Percentiles rank a stretch among this genome's conserved stretches.
Conservation (phyloP, 75 land plant genomes). For the Selaginella tamariscina region DNA sequence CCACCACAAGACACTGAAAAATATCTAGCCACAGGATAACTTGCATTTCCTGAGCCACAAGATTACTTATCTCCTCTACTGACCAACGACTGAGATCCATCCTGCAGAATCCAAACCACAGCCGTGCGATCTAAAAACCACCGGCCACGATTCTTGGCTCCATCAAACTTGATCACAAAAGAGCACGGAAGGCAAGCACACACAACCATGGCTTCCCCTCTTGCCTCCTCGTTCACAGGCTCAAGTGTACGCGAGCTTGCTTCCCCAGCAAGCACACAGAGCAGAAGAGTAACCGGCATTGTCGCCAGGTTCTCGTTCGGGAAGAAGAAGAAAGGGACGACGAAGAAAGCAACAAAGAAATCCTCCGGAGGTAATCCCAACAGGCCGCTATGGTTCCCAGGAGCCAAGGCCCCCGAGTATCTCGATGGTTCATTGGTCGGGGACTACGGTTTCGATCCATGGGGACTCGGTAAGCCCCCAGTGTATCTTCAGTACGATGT, state of each 20-base stretch:
- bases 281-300: not conserved
- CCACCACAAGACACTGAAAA: no score
- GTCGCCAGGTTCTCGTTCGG: not conserved
- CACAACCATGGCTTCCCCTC: not conserved
- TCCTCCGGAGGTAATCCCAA: constrained; percentile 16
- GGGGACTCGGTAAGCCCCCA: constrained; percentile 79
- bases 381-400: constrained; percentile 87
- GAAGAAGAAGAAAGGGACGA: not conserved
- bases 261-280: not conserved
- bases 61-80: not conserved
- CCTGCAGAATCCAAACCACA: no score
- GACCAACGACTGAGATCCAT: no score
- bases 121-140: not conserved
- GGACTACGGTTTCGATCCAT: constrained; percentile 97
- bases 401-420: constrained; percentile 74
- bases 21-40: not conserved
- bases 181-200: not conserved
- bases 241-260: not conserved
- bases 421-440: constrained; percentile 84
- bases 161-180: not conserved
- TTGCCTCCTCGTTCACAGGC: not conserved
- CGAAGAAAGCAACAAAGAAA: not conserved
- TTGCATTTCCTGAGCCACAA: not conserved
- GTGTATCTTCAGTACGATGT: constrained; percentile 78
- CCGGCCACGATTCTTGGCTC: not conserved